Evolutionary conservation across 2,329 filamentous ascomycete genomes (phyloP).

Genomic region (Grosmannia serpens): DNA sequence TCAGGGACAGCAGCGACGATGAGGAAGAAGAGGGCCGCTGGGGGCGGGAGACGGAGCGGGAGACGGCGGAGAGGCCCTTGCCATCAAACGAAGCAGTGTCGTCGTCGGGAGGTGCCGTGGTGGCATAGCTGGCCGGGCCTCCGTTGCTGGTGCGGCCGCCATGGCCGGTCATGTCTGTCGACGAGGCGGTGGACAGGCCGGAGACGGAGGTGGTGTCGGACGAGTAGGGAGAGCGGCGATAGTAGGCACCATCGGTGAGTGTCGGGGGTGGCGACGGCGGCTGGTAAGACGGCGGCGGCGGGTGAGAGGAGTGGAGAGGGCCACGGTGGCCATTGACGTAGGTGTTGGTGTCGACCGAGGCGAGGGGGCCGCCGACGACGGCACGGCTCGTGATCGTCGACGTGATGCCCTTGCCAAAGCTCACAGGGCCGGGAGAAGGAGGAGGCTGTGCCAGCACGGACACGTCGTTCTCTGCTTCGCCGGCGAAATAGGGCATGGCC

Average conservation of each 20-base stretch:
- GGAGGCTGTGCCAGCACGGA: slow-evolving; percentile 5
- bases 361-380: slow-evolving; percentile 1
- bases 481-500: slow-evolving; percentile 10
- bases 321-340: slow-evolving; percentile 5
- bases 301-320: background rate
- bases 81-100: background rate
- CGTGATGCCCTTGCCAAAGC: slow-evolving; percentile 5
- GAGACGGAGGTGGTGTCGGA: background rate
- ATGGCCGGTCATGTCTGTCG: slow-evolving; percentile 10
- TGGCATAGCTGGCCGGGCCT: slow-evolving; percentile 10
- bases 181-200: slow-evolving; percentile 7
- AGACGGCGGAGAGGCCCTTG: background rate
- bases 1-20: background rate
- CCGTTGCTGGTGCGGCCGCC: slow-evolving; percentile 7
- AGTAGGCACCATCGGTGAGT: slow-evolving; percentile 6
- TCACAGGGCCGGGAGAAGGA: background rate
- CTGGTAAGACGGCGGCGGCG: background rate
- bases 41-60: background rate
- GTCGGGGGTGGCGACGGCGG: slow-evolving; percentile 4
- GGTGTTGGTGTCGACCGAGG: slow-evolving; percentile 7
- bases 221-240: background rate
- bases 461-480: slow-evolving; percentile 7
- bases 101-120: slow-evolving; percentile 7
- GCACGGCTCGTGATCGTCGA: background rate
- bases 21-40: background rate